phyloP scores from a whole-genome alignment of 805 yeast species.

The Starmera pachycereana region DNA sequence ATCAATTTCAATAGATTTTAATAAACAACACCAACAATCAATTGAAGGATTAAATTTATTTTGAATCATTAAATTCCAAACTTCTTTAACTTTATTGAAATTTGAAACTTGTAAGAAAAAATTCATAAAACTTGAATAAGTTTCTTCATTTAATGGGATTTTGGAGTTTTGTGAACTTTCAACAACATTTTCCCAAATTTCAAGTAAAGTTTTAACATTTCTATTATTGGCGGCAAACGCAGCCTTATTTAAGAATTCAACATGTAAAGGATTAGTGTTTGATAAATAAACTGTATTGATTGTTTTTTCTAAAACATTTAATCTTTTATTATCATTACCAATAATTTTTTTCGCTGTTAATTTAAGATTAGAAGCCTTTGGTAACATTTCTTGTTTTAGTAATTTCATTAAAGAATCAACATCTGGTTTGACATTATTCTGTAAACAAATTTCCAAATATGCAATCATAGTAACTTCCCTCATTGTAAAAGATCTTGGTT shows the following conservation, averaged over 20 bases:
- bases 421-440: constrained; percentile 2
- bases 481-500: neutral
- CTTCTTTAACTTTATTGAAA: constrained; percentile 27
- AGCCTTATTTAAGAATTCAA: constrained; percentile 10
- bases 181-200: constrained; percentile 10
- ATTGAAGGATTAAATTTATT: constrained; percentile 31
- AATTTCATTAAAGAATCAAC: constrained; percentile 6
- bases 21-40: constrained; percentile 49
- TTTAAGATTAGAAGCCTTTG: neutral
- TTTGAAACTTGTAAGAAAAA: constrained; percentile 28
- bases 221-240: constrained; percentile 6
- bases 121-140: constrained; percentile 35
- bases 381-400: constrained; percentile 7
- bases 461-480: constrained; percentile 6
- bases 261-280: constrained; percentile 14
- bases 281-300: constrained; percentile 5
- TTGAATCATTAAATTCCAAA: constrained; percentile 41
- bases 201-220: constrained; percentile 7
- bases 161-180: constrained; percentile 18
- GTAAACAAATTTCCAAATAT: constrained; percentile 8
- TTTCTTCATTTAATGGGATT: constrained; percentile 27
- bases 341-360: constrained; percentile 1
- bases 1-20: constrained; percentile 29
- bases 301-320: constrained; percentile 1
- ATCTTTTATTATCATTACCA: constrained; percentile 4